A percentile compares a stretch with the other conserved stretches of the same genome.
phyloP scores from a whole-genome alignment of 2,329 filamentous ascomycete species.

The Claviceps purpurea region DNA sequence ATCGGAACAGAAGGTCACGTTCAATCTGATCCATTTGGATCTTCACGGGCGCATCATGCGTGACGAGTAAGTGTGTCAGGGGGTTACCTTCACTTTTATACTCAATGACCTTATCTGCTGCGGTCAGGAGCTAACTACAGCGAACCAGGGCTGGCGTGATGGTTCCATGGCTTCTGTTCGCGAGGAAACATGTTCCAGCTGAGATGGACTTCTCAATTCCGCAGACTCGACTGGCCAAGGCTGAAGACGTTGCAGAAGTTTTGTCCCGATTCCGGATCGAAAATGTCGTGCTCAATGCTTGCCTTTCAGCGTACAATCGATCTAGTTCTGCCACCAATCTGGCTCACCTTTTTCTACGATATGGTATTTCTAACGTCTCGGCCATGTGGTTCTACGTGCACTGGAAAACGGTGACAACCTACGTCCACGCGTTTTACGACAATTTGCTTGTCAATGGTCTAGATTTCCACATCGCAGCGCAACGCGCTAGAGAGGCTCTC shows the following conservation, averaged over 20 bases:
- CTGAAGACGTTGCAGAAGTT: slow-evolving; percentile 12
- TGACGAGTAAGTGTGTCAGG: slow-evolving; percentile 11
- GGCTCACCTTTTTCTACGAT: slow-evolving; percentile 15
- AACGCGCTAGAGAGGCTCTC: slow-evolving; percentile 14
- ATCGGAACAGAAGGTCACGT: slow-evolving; percentile 11
- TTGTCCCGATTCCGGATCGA: slow-evolving; percentile 13
- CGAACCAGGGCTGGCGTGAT: slow-evolving; percentile 9
- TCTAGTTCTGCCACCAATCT: slow-evolving; percentile 12
- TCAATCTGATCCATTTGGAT: slow-evolving; percentile 17
- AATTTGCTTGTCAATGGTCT: slow-evolving; percentile 13
- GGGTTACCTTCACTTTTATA: not conserved
- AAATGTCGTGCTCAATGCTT: slow-evolving; percentile 17
- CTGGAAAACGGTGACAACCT: slow-evolving; percentile 16
- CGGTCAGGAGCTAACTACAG: not conserved
- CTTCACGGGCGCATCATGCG: slow-evolving; percentile 14
- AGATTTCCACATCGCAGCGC: slow-evolving; percentile 17
- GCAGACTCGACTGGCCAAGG: slow-evolving; percentile 12
- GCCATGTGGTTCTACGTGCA: slow-evolving; percentile 19
- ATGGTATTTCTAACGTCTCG: slow-evolving; percentile 15
- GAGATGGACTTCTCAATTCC: slow-evolving; percentile 10
- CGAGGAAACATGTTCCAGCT: slow-evolving; percentile 9
- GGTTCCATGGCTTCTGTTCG: slow-evolving; percentile 15
- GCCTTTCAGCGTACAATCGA: slow-evolving; percentile 16
- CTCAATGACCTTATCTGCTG: too few relatives aligned
- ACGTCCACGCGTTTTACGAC: slow-evolving; percentile 15